phyloP scores from a whole-genome alignment of 306 rosid genomes.

The Malus sieversii region DNA sequence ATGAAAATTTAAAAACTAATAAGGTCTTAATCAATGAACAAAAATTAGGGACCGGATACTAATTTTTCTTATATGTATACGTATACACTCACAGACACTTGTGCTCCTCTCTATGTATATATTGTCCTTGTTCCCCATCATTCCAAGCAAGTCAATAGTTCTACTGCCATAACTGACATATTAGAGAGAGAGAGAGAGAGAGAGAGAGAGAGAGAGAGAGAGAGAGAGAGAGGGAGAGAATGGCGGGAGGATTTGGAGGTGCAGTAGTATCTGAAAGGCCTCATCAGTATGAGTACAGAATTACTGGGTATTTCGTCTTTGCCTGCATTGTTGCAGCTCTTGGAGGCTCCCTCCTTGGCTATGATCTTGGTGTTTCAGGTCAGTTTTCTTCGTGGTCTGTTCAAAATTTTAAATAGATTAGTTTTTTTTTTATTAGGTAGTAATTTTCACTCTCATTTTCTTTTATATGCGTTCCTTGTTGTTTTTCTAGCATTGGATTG shows the following conservation, averaged over 20 bases:
- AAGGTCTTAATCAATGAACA: no score
- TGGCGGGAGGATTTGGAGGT: slow-evolving; percentile 56
- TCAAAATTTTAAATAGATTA: neutral
- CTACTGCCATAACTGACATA: neutral
- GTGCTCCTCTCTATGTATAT: neutral
- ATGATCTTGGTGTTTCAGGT: slow-evolving; percentile 96
- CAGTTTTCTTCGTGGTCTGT: neutral
- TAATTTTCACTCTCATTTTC: neutral
- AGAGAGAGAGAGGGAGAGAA: neutral
- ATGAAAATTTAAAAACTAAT: no score
- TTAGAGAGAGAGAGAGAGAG: neutral
- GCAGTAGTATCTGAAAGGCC: slow-evolving; percentile 42
- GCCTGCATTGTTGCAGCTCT: slow-evolving; percentile 75
- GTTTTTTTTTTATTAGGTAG: neutral
- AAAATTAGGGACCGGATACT: no score
- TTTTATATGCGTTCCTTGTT: no score
- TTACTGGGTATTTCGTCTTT: slow-evolving; percentile 54
- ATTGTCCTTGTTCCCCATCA: neutral
- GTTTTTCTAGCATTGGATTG: no score
- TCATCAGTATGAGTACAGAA: slow-evolving; percentile 60
- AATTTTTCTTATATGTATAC: no score
- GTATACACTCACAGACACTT: neutral
- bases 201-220: neutral
- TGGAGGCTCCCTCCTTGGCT: slow-evolving; percentile 86
- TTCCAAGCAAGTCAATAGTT: neutral